A percentile compares a stretch with the other conserved stretches of the same genome.
These are phyloP conservation scores for Candida sithepensis DNA, from an alignment of 805 yeast species.

Conservation along the genomic window DNA sequence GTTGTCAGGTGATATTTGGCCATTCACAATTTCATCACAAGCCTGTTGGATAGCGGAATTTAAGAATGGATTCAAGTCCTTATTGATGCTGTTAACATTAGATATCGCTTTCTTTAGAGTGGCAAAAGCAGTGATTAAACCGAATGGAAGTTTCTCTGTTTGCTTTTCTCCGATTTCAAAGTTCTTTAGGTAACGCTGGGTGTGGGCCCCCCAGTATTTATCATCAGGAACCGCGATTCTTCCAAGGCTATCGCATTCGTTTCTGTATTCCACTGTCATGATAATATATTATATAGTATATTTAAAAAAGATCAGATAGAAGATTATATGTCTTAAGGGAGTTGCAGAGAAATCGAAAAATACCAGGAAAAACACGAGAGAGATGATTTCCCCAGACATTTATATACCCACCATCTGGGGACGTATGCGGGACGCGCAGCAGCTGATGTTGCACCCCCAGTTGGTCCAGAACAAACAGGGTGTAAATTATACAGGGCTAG, in stretches of 20 bases:
- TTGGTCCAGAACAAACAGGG: background rate
- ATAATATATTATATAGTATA: background rate
- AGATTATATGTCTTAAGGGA: too few relatives aligned
- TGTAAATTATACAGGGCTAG: too few relatives aligned
- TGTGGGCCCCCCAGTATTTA: constrained; percentile 97
- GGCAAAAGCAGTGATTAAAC: constrained; percentile 87
- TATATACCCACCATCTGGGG: too few relatives aligned
- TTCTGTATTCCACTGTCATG: constrained; percentile 37
- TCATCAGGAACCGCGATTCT: constrained; percentile 71
- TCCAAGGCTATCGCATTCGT: constrained; percentile 93
- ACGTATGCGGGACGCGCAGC: background rate
- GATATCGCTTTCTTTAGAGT: constrained; percentile 91
- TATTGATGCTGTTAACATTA: constrained; percentile 76
- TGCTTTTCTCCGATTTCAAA: constrained; percentile 86
- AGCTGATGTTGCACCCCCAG: background rate
- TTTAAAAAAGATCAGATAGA: background rate
- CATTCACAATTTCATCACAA: constrained; percentile 88
- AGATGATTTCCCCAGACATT: background rate
- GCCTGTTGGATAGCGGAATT: constrained; percentile 85
- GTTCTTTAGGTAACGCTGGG: constrained; percentile 88
- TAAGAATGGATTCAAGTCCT: constrained; percentile 76
- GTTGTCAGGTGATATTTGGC: constrained; percentile 75
- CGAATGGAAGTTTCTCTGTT: constrained; percentile 87
- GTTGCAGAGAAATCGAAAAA: background rate
- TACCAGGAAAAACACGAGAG: background rate